Percentiles rank a stretch among this genome's conserved stretches.
These are phyloP conservation scores for Nakazawaea holstii DNA, from an alignment of 805 yeast species.

Conservation along the genomic window DNA sequence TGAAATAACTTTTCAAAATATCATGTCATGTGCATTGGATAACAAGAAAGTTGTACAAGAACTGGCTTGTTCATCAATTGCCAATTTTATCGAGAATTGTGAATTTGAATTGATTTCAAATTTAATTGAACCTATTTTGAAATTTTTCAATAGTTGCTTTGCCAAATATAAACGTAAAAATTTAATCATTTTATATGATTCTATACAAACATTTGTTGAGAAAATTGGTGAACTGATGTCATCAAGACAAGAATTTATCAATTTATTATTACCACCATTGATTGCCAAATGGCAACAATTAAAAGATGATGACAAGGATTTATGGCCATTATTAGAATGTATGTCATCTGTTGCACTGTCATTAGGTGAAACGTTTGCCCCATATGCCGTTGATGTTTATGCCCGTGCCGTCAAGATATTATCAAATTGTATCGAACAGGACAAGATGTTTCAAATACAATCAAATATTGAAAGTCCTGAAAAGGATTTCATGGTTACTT, in stretches of 20 bases:
- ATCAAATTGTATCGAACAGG: slow-evolving; percentile 60
- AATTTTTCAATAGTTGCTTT: slow-evolving; percentile 71
- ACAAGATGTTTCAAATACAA: slow-evolving; percentile 31
- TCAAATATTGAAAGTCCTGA: slow-evolving; percentile 67
- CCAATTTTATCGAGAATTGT: slow-evolving; percentile 75
- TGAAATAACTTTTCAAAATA: slow-evolving; percentile 70
- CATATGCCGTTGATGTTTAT: slow-evolving; percentile 84
- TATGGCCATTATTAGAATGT: slow-evolving; percentile 93
- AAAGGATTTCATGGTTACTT: slow-evolving; percentile 83
- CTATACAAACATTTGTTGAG: slow-evolving; percentile 85
- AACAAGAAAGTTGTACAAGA: slow-evolving; percentile 91
- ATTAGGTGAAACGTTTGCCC: slow-evolving; percentile 78
- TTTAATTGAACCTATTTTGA: slow-evolving; percentile 60
- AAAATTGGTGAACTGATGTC: slow-evolving; percentile 56
- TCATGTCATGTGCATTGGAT: slow-evolving; percentile 74
- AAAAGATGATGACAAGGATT: slow-evolving; percentile 71
- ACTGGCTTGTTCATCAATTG: slow-evolving; percentile 84
- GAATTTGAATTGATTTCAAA: slow-evolving; percentile 58
- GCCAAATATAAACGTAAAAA: slow-evolving; percentile 75
- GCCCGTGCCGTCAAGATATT: slow-evolving; percentile 71
- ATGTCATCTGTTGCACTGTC: slow-evolving; percentile 88
- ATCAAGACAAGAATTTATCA: slow-evolving; percentile 51
- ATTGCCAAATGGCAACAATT: slow-evolving; percentile 74
- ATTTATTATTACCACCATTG: slow-evolving; percentile 72
- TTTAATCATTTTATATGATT: slow-evolving; percentile 77